These are phyloP conservation scores for Candida nonsorbophila DNA, from an alignment of 805 yeast species.

Conservation along the genomic window DNA sequence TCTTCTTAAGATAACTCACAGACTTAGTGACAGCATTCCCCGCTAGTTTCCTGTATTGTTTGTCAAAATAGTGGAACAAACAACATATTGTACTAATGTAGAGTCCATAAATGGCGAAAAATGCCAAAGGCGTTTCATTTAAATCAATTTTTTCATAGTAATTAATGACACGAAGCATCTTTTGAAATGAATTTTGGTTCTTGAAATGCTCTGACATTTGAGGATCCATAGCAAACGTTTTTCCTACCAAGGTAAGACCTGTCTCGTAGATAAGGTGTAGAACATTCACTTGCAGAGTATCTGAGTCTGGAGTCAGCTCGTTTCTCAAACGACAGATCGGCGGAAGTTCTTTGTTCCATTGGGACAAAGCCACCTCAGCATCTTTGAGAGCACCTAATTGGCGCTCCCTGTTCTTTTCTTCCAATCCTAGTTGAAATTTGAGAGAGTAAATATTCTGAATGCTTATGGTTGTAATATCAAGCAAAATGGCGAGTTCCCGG, in stretches of 20 bases:
- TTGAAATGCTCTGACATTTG: too few relatives aligned
- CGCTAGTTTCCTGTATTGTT: not conserved
- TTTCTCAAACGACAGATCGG: slow-evolving; percentile 1
- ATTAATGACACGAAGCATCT: not conserved
- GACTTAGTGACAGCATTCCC: not conserved
- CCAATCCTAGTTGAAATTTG: not conserved
- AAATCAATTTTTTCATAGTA: slow-evolving; percentile 1
- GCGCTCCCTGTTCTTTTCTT: slow-evolving; percentile 1
- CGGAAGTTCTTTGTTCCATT: slow-evolving; percentile 1
- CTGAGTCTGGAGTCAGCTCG: not conserved
- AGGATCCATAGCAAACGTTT: not conserved
- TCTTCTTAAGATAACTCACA: not conserved
- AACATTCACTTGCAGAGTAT: not conserved
- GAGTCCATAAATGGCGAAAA: not conserved
- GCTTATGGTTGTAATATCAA: not conserved
- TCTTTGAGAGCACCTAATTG: slow-evolving; percentile 1
- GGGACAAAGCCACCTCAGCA: not conserved
- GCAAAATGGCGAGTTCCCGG: not conserved
- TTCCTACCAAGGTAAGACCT: not conserved
- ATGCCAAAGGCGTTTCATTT: not conserved
- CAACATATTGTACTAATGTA: slow-evolving; percentile 1
- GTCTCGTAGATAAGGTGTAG: slow-evolving; percentile 1
- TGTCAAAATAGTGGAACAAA: not conserved
- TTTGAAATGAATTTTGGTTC: too few relatives aligned
- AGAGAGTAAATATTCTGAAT: slow-evolving; percentile 1